Conservation (phyloP, 1,139 yeast species). For the Suhomyces guaymorum region DNA sequence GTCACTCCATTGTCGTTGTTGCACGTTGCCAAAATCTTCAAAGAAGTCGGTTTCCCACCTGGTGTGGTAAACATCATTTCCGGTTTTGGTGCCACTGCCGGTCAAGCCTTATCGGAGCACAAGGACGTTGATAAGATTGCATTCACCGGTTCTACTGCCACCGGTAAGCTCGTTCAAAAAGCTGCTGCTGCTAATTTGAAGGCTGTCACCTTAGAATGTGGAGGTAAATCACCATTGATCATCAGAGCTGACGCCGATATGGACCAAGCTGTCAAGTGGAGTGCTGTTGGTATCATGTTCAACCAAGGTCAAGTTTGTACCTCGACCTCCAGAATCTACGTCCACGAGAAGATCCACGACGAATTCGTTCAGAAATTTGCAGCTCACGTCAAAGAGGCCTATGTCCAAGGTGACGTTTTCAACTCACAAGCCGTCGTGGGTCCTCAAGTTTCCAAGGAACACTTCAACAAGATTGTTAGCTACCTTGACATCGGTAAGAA, state of each 20-base stretch:
- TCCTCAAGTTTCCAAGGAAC: slow-evolving; percentile 73
- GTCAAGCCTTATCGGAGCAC: slow-evolving; percentile 59
- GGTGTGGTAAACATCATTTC: slow-evolving; percentile 67
- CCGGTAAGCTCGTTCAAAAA: slow-evolving; percentile 61
- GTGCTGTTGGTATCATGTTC: slow-evolving; percentile 78
- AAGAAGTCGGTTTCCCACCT: slow-evolving; percentile 70
- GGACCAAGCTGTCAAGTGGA: slow-evolving; percentile 81
- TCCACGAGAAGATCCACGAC: slow-evolving; percentile 45
- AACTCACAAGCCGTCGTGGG: slow-evolving; percentile 65
- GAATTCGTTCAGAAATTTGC: slow-evolving; percentile 49
- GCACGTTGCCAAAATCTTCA: slow-evolving; percentile 53
- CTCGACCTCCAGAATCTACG: slow-evolving; percentile 48
- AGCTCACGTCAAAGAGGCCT: slow-evolving; percentile 36
- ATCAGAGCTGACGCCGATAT: slow-evolving; percentile 75
- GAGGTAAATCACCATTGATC: slow-evolving; percentile 83
- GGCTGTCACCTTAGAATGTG: slow-evolving; percentile 86
- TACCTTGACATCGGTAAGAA: slow-evolving; percentile 54
- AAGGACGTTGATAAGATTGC: slow-evolving; percentile 62
- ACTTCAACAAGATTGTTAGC: slow-evolving; percentile 58
- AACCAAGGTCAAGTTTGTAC: slow-evolving; percentile 62
- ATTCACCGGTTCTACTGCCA: slow-evolving; percentile 62
- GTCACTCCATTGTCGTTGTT: slow-evolving; percentile 64
- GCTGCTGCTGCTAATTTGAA: slow-evolving; percentile 63
- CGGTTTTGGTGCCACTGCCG: slow-evolving; percentile 57
- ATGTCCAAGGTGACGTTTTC: slow-evolving; percentile 61